A percentile compares a stretch with the other conserved stretches of the same genome.
Conservation (phyloP, 768 basidiomycete genomes). For the Fibroporia radiculosa region DNA sequence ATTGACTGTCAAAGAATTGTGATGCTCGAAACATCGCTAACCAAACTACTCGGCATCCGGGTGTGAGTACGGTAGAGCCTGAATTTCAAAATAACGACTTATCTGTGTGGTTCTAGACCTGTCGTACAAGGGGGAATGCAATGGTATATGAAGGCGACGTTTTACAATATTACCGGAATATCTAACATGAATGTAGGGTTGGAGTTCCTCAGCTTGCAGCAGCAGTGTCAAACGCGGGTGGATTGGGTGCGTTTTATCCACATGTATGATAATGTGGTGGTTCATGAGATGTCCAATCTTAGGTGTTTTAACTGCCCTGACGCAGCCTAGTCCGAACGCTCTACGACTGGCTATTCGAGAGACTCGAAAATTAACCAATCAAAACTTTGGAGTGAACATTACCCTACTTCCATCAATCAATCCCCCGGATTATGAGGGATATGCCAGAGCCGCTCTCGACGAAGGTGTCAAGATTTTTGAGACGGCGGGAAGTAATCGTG, state of each 20-base stretch:
- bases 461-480: slow-evolving; percentile 88
- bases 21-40: slow-evolving; percentile 48
- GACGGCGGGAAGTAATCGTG: slow-evolving; percentile 89
- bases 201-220: slow-evolving; percentile 68
- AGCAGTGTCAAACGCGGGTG: slow-evolving; percentile 79
- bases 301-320: slow-evolving; percentile 83
- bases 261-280: not conserved
- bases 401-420: slow-evolving; percentile 85
- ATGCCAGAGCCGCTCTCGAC: slow-evolving; percentile 72
- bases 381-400: slow-evolving; percentile 81
- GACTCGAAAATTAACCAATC: slow-evolving; percentile 58
- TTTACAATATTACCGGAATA: not conserved
- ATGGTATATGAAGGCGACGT: slow-evolving; percentile 41
- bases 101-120: slow-evolving; percentile 37
- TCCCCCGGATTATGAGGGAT: slow-evolving; percentile 86
- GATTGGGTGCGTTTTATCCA: slow-evolving; percentile 44
- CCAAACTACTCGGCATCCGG: slow-evolving; percentile 56
- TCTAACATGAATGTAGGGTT: slow-evolving; percentile 45
- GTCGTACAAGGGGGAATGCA: slow-evolving; percentile 89
- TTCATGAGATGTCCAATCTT: not conserved
- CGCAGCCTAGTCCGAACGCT: slow-evolving; percentile 79
- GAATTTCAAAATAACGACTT: slow-evolving; percentile 1
- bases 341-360: slow-evolving; percentile 75
- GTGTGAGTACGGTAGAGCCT: slow-evolving; percentile 48
- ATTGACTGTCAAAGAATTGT: too few species aligned